A percentile compares a stretch with the other conserved stretches of the same genome.
These are phyloP conservation scores for Exophiala xenobiotica DNA, from an alignment of 2,329 filamentous ascomycete species.

Conservation along the genomic window DNA sequence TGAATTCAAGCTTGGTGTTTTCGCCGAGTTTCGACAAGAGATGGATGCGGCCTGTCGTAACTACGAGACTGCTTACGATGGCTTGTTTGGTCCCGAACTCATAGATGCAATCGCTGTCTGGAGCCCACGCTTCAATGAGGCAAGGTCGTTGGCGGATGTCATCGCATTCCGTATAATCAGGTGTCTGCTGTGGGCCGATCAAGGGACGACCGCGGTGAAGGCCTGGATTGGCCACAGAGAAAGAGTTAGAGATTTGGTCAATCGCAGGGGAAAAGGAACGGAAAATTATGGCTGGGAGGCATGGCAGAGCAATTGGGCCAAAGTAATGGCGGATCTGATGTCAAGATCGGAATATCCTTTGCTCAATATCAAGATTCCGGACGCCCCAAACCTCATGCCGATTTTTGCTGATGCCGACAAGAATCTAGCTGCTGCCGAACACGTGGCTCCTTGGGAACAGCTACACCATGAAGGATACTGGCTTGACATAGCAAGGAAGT, in stretches of 20 bases:
- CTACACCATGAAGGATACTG: conserved; percentile 65
- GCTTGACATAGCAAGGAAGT: conserved; percentile 54
- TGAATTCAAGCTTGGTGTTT: conserved; percentile 87
- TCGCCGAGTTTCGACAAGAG: conserved; percentile 91
- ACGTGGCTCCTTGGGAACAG: conserved; percentile 57
- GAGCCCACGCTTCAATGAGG: conserved; percentile 88
- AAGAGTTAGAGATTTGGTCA: conserved; percentile 72
- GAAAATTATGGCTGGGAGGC: conserved; percentile 91
- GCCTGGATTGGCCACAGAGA: conserved; percentile 77
- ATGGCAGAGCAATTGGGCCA: conserved; percentile 78
- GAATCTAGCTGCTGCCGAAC: conserved; percentile 48
- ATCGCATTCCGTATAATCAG: conserved; percentile 78
- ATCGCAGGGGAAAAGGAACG: conserved; percentile 79
- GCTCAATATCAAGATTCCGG: conserved; percentile 32
- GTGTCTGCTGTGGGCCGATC: conserved; percentile 75
- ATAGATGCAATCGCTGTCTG: conserved; percentile 87
- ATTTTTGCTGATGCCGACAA: conserved; percentile 52
- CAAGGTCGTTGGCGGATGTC: conserved; percentile 79
- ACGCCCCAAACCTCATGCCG: conserved; percentile 32
- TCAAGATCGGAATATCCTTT: conserved; percentile 51
- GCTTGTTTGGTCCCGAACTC: conserved; percentile 75
- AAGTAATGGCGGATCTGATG: conserved; percentile 61
- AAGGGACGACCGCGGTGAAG: conserved; percentile 75
- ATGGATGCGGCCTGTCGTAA: conserved; percentile 83
- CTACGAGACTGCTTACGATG: conserved; percentile 84